Evolutionary conservation across 768 basidiomycete species (phyloP).

Genomic region (Rhodotorula paludigena): DNA sequence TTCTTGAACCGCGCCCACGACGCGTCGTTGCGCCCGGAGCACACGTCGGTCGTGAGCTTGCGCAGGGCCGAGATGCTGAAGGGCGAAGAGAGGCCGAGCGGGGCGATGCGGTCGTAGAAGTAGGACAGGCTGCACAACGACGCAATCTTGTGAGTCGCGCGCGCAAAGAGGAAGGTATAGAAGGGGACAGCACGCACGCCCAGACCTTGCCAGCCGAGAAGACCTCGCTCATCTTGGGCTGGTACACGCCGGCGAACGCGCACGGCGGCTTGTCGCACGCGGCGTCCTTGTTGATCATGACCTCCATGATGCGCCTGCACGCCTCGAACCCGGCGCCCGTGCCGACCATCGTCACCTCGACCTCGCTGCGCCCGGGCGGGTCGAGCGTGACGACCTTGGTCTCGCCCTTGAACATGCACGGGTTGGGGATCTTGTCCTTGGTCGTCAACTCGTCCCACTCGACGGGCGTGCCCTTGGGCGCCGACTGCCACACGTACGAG

Average conservation of each 20-base stretch:
- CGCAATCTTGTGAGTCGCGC: no score
- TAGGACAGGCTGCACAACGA: slow-evolving; percentile 61
- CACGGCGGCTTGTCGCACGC: slow-evolving; percentile 89
- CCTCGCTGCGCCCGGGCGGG: slow-evolving; percentile 49
- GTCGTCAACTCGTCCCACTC: slow-evolving; percentile 48
- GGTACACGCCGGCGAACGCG: slow-evolving; percentile 95
- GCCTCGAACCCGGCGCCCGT: slow-evolving; percentile 76
- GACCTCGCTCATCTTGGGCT: slow-evolving; percentile 81
- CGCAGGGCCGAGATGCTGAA: slow-evolving; percentile 42
- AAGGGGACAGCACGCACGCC: slow-evolving; percentile 39
- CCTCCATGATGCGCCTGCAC: slow-evolving; percentile 73
- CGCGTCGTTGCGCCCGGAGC: slow-evolving; percentile 65
- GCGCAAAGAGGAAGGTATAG: not conserved
- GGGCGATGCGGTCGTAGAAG: slow-evolving; percentile 89
- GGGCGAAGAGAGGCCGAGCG: slow-evolving; percentile 53
- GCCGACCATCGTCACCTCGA: slow-evolving; percentile 80
- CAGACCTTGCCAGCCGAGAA: slow-evolving; percentile 66
- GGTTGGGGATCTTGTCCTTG: slow-evolving; percentile 59
- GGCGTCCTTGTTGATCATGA: slow-evolving; percentile 93
- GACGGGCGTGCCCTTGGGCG: slow-evolving; percentile 36
- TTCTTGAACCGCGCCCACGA: slow-evolving; percentile 51
- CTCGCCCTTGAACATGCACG: slow-evolving; percentile 71
- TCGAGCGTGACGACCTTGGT: slow-evolving; percentile 61
- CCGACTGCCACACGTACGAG: slow-evolving; percentile 54
- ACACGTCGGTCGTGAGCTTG: slow-evolving; percentile 64